Evolutionary conservation across 352 stramenopile species (phyloP), one percentile per base, ranked within the genome.

Genomic region (Pythium folliculosum): DNA sequence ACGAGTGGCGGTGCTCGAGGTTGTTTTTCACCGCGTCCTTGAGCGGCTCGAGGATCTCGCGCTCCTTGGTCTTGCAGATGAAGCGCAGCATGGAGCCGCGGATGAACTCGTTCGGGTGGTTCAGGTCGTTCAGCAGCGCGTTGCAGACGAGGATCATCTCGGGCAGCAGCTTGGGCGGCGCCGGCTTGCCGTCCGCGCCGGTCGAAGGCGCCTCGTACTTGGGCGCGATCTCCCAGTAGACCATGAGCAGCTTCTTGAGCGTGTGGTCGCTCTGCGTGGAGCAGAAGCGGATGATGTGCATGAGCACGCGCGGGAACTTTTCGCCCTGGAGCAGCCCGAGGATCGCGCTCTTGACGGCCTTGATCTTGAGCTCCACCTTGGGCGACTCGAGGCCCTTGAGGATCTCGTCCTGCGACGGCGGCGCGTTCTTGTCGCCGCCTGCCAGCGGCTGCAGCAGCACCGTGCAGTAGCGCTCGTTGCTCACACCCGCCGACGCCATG

Each of bases 71-170:
- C 80, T 99, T 99, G 80, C 97, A 99, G 32, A 99, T 81, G 71
- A 99, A 99, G 23, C 98, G 89, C 54, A 99, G 85, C 90, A 99
- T 99, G 65, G 88, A 99, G 64, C 97, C 98, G 51, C 98, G 96
- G 51, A 99, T 98, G 78, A 97, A 99, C 84, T 99, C 98, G 77
- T 99, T 99, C 49, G 98, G 96, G 81, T 99, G 97, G 73, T 99
- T 99, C 47, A 99, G 77, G 80, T 99, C 98, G 76, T 99, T 99
- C 69, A 99, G 91, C 47, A 99, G 83, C 12, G 98, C 97, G 71
- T 99, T 99, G 77, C 98, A 99, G 12, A 99, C 90, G 22, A 99
- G 81, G 78, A 99, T 99, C 97, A 99, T 99, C 84, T 99, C 98
- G 1, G 97, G 96, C 37, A 99, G 80, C 21, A 99, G 86, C 78